Evolutionary conservation across 192 early-diverging fungal genomes (phyloP).

Genomic region (Gaertneriomyces semiglobifer): DNA sequence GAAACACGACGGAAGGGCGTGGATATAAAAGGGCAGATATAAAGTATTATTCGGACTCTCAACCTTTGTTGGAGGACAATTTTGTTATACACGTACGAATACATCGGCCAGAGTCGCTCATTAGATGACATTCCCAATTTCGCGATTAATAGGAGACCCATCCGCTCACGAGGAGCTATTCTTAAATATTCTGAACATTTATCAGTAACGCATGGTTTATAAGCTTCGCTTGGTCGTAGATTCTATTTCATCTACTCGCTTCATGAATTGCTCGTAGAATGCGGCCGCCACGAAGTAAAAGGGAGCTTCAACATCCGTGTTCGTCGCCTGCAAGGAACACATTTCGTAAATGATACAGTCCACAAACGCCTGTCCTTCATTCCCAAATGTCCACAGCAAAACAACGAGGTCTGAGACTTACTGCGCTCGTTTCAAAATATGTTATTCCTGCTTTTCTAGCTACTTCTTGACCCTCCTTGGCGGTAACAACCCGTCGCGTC

Average conservation of each 20-base stretch:
- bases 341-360: background rate
- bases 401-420: slow-evolving; percentile 25
- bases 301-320: slow-evolving; percentile 48
- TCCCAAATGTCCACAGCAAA: background rate
- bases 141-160: too few species aligned
- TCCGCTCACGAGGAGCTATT: too few species aligned
- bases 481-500: slow-evolving; percentile 32
- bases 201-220: too few species aligned
- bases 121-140: too few species aligned
- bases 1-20: slow-evolving; percentile 37
- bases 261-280: slow-evolving; percentile 35
- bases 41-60: slow-evolving; percentile 6
- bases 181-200: too few species aligned
- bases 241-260: background rate
- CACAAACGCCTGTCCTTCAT: background rate
- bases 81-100: too few species aligned
- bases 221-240: too few species aligned
- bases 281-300: slow-evolving; percentile 47
- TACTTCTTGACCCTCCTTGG: slow-evolving; percentile 45
- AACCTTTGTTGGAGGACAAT: too few species aligned
- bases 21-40: slow-evolving; percentile 52
- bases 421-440: slow-evolving; percentile 53
- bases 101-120: too few species aligned
- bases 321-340: slow-evolving; percentile 34
- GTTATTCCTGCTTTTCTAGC: slow-evolving; percentile 36